A percentile compares a stretch with the other conserved stretches of the same genome.
Evolutionary conservation across 2,329 filamentous ascomycete genomes (phyloP).

Genomic region (Colletotrichum spinosum): DNA sequence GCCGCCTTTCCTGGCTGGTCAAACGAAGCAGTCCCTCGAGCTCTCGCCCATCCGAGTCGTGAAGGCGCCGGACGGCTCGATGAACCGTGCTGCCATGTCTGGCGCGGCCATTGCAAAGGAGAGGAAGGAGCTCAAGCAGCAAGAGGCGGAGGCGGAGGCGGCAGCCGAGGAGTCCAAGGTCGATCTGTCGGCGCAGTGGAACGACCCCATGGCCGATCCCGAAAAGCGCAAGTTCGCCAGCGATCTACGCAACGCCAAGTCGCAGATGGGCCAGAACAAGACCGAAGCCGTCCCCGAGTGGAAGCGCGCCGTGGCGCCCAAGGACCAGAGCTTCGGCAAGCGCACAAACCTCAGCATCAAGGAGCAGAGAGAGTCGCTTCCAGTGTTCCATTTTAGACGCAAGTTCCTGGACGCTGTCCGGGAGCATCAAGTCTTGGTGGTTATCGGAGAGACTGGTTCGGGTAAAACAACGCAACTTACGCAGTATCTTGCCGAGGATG

Average conservation of each 20-base stretch:
- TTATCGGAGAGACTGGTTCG: constrained; percentile 96
- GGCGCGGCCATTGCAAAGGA: constrained; percentile 91
- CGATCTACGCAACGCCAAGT: constrained; percentile 79
- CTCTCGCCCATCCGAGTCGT: constrained; percentile 95
- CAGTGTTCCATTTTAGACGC: constrained; percentile 88
- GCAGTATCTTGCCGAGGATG: constrained; percentile 93
- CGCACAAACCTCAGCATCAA: constrained; percentile 93
- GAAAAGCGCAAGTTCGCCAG: constrained; percentile 90
- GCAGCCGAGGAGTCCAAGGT: constrained; percentile 80
- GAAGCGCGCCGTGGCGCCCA: constrained; percentile 85
- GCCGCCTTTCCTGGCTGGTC: constrained; percentile 93
- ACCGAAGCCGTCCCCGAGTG: constrained; percentile 86
- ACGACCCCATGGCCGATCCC: constrained; percentile 92
- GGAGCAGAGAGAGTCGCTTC: constrained; percentile 89
- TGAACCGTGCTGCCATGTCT: constrained; percentile 96
- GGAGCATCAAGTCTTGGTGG: constrained; percentile 92
- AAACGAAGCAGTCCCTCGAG: constrained; percentile 96
- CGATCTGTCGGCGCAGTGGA: constrained; percentile 91
- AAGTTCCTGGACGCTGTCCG: constrained; percentile 88
- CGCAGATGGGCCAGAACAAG: constrained; percentile 60
- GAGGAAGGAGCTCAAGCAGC: constrained; percentile 86
- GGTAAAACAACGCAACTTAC: constrained; percentile 98
- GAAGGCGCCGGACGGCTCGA: constrained; percentile 97
- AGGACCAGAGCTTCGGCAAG: constrained; percentile 85
- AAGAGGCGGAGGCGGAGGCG: constrained; percentile 81